Evolutionary conservation across 2,329 filamentous ascomycete species (phyloP), one percentile per base, ranked within the genome.

Genomic region (Pseudocercospora vitis): DNA sequence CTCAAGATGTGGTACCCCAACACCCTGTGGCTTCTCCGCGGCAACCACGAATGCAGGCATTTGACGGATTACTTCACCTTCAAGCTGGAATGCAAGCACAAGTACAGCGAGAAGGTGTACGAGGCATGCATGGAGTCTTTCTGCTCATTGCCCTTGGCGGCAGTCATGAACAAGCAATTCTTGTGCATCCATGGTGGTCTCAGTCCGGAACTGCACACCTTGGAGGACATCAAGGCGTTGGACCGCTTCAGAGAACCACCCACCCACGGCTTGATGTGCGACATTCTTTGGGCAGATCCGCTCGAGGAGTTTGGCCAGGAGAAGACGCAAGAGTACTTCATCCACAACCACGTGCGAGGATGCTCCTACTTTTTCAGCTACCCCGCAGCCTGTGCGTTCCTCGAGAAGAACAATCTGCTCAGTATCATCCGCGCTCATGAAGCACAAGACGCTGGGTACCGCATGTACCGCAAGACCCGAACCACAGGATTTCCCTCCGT

Each of bases 301-400:
- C 81, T 99, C 26, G 94, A 99, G 72, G 94, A 99, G 70, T 99
- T 99, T 73, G 94, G 94, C 2, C 92, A 97, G 74, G 94, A 99
- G 76, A 99, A 97, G 79, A 95, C 91, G 0, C 92, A 89, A 60
- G 94, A 99, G 70, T 97, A 90, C 75, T 99, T 96, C 74, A 78
- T 97, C 55, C 94, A 99, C 78, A 99, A 99, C 75, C 91, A 97
- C 72, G 94, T 99, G 48, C 88, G 94, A 73, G 94, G 94, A 51
- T 99, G 94, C 75, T 97, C 94, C 1, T 99, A 96, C 78, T 99
- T 99, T 79, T 99, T 99, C 77, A 96, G 91, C 12, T 99, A 99
- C 70, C 92, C 91, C 2, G 91, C 94, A 5, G 94, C 94, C 23
- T 99, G 94, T 75, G 89, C 90, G 11, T 99, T 99, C 77, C 80